These are phyloP conservation scores for Cyberlindnera veronae DNA, from an alignment of 805 yeast species.

Conservation along the genomic window DNA sequence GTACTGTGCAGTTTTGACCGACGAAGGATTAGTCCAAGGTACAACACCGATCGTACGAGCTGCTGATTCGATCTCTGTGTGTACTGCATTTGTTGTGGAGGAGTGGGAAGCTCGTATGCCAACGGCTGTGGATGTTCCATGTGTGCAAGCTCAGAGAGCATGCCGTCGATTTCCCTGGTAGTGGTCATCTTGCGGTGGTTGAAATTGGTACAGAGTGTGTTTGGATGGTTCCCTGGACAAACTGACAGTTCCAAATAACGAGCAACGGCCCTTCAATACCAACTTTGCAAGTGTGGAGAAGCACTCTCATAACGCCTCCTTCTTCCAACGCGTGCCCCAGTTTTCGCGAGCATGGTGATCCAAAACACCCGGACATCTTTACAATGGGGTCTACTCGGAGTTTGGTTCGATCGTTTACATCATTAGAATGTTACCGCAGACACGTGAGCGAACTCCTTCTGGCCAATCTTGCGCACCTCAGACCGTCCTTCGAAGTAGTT, in stretches of 20 bases:
- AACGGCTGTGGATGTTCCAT: conserved; percentile 4
- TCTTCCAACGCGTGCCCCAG: too few species aligned
- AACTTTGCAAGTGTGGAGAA: background rate
- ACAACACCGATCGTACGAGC: conserved; percentile 15
- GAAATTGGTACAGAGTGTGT: too few species aligned
- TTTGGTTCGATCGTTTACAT: too few species aligned
- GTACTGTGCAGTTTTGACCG: conserved; percentile 4
- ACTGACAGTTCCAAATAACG: too few species aligned
- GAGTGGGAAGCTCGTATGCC: conserved; percentile 5
- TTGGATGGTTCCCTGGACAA: too few species aligned
- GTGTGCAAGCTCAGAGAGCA: conserved; percentile 5
- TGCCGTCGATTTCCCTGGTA: conserved; percentile 6
- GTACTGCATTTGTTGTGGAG: background rate
- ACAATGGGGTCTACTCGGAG: too few species aligned
- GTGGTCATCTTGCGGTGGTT: background rate
- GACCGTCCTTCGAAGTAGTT: conserved; percentile 46
- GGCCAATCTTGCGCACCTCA: conserved; percentile 33
- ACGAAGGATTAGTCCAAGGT: conserved; percentile 13
- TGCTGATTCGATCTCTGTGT: conserved; percentile 12
- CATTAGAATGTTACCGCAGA: background rate
- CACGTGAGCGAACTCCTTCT: conserved; percentile 15
- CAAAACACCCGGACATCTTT: too few species aligned
- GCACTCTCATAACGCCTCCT: too few species aligned
- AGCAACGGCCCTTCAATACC: too few species aligned
- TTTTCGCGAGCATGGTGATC: too few species aligned